Evolutionary conservation across 257 asterid species (phyloP), one percentile per base, ranked within the genome.

Genomic region (Nemophila menziesii): DNA sequence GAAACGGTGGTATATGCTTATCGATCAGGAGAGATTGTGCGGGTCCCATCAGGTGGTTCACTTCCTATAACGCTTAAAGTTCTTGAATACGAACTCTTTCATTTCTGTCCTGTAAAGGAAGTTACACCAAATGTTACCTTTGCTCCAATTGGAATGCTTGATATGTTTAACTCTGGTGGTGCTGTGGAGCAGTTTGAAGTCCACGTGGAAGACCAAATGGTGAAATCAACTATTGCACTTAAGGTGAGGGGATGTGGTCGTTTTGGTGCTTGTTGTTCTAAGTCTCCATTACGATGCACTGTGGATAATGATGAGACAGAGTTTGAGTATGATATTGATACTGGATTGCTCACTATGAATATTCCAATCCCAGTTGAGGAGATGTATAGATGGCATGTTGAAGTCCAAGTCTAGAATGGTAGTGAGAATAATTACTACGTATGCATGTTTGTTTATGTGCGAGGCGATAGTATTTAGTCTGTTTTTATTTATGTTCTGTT

Each of bases 1-100:
- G 95, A 80, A 14, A 40, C 80, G 0, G 49, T 78, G 2, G 82
- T 78, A 22, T 89, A 84, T 51, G 76, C 81, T 8, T 49, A 75
- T 42, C 68, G 68, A 68, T 75, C 98, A 22, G 71, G 82, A 34
- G 82, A 89, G 46, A 51, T 80, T 2, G 39, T 72, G 23, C 62
- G 62, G 51, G 49, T 89, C 54, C 94, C 93, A 2, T 60, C 74
- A 49, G 92, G 92, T 10, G 82, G 85, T 60, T 80, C 95, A 5
- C 43, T 80, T 20, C 93, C 94, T 0, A 94, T 89, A 52, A 89
- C 94, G 0, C 92, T 89, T 36, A 61, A 72, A 34, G 92, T 78
- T 63, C 92, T 79, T 2, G 93, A 89, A 43, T 89, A 89, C 24
- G 94, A 89, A 51, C 85, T 89, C 64, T 89, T 67, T 83, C 94